Evolutionary conservation across 805 yeast genomes (phyloP), one percentile per base, ranked within the genome.

Genomic region (Ogataea siamensis): DNA sequence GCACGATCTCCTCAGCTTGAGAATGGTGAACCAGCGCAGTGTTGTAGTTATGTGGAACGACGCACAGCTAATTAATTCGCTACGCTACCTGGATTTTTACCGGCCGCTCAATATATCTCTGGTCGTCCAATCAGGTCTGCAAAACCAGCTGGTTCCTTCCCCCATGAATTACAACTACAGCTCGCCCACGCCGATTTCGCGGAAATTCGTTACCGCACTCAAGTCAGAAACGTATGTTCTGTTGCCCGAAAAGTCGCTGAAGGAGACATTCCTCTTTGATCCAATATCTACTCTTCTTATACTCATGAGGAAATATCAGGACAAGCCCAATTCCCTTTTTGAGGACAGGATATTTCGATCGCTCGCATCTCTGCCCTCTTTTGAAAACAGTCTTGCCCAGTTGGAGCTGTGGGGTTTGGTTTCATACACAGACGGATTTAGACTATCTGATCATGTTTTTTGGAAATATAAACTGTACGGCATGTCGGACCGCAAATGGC

Each of bases 401-500:
- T 12, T 47, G 22, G 49, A 47, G 25, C 14, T 37, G 11, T 21
- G 45, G 22, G 40, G 34, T 7, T 17, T 44, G 4, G 37, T 42
- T 10, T 13, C 31, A 3, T 42, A 34, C 14, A 35, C 39, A 10
- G 18, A 36, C 17, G 36, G 27, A n/a, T 42, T 37, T 22, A 26
- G 27, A 19, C 14, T 43, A 12, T 27, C 30, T 6, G 35, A 37
- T 17, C 51, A 44, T 33, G 19, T 44, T 3, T 29, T 47, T 14
- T 47, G 48, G 47, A 30, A 37, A 28, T 15, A 40, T 15, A 27
- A 15, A 4, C n/a, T 25, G 14, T 26, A 26, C 19, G 4, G 15
- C 1, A 14, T 42, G 17, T 37, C 43, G 5, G 50, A 43, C 8
- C 39, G 48, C 17, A 40, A 41, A 27, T 49, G 51, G 51, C 28